Evolutionary conservation across 148 eudicot species (phyloP).

Genomic region (Camellia japonica): DNA sequence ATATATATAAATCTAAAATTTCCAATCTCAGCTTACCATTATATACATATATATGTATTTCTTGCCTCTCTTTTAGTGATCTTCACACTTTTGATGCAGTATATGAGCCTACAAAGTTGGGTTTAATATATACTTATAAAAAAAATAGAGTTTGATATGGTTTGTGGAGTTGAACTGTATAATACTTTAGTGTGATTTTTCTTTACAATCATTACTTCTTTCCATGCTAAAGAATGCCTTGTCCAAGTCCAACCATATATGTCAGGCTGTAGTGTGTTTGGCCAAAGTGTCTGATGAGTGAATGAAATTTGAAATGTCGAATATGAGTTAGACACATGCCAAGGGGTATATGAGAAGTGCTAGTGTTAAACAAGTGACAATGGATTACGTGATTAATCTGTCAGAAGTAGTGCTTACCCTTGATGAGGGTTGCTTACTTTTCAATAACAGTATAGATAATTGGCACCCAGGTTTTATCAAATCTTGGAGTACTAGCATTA

Average conservation of each 20-base stretch:
- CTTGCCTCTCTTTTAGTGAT: background rate
- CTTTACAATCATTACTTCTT: background rate
- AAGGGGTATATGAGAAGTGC: background rate
- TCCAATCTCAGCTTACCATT: no score
- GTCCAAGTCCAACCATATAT: background rate
- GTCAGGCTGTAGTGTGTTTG: no score
- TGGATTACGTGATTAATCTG: background rate
- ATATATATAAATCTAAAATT: no score
- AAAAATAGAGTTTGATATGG: no score
- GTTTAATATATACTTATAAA: background rate
- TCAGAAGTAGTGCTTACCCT: background rate
- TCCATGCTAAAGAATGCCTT: background rate
- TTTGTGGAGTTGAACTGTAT: background rate
- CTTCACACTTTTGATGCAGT: no score
- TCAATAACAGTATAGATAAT: background rate
- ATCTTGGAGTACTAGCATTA: background rate
- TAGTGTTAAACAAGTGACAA: background rate
- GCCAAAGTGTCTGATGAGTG: background rate
- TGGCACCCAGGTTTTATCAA: background rate
- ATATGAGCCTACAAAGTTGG: background rate
- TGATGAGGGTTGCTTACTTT: background rate
- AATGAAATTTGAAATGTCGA: background rate
- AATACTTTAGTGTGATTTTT: no score
- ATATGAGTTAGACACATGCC: background rate
- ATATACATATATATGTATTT: no score